Conservation (phyloP, 495 filamentous ascomycete genomes). For the Neurospora terricola region DNA sequence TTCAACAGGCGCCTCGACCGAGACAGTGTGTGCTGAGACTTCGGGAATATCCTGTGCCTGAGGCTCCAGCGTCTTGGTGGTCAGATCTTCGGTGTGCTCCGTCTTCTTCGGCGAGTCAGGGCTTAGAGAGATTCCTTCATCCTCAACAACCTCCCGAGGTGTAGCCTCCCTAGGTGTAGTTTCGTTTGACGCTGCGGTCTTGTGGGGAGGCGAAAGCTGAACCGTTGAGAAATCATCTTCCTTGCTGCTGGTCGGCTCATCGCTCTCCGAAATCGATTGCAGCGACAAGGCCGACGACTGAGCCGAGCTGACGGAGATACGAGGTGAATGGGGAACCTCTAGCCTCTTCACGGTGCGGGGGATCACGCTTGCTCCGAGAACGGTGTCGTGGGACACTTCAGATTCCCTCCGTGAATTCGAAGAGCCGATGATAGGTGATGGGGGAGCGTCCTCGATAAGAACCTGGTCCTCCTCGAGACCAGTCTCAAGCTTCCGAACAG, state of each 20-base stretch:
- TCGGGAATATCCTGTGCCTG: background rate
- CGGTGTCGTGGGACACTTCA: conserved; percentile 9
- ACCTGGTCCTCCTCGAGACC: conserved; percentile 36
- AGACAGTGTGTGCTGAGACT: background rate
- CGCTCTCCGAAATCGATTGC: conserved; percentile 21
- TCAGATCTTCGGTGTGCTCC: background rate
- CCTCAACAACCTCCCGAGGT: background rate
- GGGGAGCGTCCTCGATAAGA: conserved; percentile 24
- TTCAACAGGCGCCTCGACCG: background rate
- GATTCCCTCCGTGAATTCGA: conserved; percentile 8
- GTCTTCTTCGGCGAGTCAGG: background rate
- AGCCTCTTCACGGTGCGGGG: conserved; percentile 7
- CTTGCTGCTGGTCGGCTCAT: conserved; percentile 8
- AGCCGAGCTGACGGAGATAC: conserved; percentile 12
- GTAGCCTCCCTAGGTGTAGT: background rate
- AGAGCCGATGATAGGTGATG: conserved; percentile 23
- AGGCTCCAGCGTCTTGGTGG: background rate
- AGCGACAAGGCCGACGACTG: conserved; percentile 15
- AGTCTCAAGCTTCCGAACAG: conserved; percentile 34
- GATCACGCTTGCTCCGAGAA: conserved; percentile 1
- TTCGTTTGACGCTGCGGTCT: background rate
- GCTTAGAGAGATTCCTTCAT: background rate
- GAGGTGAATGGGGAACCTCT: conserved; percentile 8
- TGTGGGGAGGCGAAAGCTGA: conserved; percentile 12
- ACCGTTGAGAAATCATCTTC: conserved; percentile 7